Evolutionary conservation across 2,329 filamentous ascomycete genomes (phyloP).

Genomic region (Fusarium decemcellulare): DNA sequence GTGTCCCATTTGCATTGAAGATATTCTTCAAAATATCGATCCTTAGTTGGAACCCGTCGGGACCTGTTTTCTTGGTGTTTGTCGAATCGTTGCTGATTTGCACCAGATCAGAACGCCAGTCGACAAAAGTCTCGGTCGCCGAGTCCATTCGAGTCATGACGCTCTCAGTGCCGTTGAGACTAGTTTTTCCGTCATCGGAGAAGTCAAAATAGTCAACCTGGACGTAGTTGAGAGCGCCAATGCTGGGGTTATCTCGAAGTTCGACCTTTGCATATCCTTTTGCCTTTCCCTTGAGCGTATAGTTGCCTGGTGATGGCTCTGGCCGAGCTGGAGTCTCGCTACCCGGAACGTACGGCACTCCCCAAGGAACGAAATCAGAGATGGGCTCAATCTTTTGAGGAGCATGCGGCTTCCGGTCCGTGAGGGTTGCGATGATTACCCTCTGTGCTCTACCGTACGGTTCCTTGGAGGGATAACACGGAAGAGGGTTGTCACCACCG

Average conservation of each 20-base stretch:
- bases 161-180: conserved; percentile 19
- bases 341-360: conserved; percentile 6
- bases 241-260: background rate
- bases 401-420: conserved; percentile 44
- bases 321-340: background rate
- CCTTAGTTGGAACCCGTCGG: conserved; percentile 6
- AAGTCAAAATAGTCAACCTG: conserved; percentile 8
- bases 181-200: conserved; percentile 13
- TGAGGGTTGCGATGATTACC: conserved; percentile 58
- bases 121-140: conserved; percentile 31
- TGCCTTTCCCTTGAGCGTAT: conserved; percentile 4
- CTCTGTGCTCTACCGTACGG: conserved; percentile 55
- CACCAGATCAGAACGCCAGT: conserved; percentile 57
- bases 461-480: conserved; percentile 56
- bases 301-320: background rate
- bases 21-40: conserved; percentile 27
- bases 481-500: conserved; percentile 58
- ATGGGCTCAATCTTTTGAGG: conserved; percentile 23
- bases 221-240: background rate
- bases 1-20: conserved; percentile 24
- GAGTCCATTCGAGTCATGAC: background rate
- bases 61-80: conserved; percentile 55
- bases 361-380: conserved; percentile 18
- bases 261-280: conserved; percentile 12
- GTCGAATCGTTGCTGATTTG: conserved; percentile 46